phyloP scores from a whole-genome alignment of 768 basidiomycete species.

The Podaxis mareebaensis region DNA sequence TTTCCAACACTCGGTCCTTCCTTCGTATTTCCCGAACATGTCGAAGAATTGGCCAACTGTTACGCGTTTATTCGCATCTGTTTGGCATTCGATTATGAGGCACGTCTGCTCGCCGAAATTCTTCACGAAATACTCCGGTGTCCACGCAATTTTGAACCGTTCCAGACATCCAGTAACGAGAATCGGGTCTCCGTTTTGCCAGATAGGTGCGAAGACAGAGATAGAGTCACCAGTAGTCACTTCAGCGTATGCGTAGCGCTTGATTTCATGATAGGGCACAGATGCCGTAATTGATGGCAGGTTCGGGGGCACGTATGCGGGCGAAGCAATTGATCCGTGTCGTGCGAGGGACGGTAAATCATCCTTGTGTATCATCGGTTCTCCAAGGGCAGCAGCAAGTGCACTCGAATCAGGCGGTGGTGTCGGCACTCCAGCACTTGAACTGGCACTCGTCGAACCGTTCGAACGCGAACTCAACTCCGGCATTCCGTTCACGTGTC shows the following conservation, averaged over 20 bases:
- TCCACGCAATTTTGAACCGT: constrained; percentile 74
- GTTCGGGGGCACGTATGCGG: constrained; percentile 27
- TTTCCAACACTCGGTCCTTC: constrained; percentile 62
- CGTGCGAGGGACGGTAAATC: not conserved
- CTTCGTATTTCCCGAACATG: constrained; percentile 70
- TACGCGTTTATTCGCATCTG: constrained; percentile 58
- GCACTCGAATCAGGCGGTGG: constrained; percentile 13
- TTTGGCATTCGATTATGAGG: constrained; percentile 82
- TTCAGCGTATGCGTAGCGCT: constrained; percentile 44
- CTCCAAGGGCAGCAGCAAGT: constrained; percentile 10
- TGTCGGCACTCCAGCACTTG: constrained; percentile 12
- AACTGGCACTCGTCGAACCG: constrained; percentile 1
- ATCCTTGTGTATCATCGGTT: constrained; percentile 7
- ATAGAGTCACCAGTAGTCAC: constrained; percentile 45
- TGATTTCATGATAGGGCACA: constrained; percentile 49
- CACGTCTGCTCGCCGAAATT: constrained; percentile 65
- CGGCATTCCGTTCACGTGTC: constrained; percentile 6
- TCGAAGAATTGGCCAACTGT: constrained; percentile 81
- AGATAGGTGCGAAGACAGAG: constrained; percentile 60
- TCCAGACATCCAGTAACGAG: constrained; percentile 68
- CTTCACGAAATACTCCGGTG: constrained; percentile 76
- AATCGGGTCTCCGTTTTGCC: constrained; percentile 75
- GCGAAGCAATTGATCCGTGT: not conserved
- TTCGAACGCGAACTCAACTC: constrained; percentile 12
- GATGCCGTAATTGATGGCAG: constrained; percentile 23